A percentile compares a stretch with the other conserved stretches of the same genome.
Conservation (phyloP, 2,329 filamentous ascomycete genomes). For the Penicillium sp. region DNA sequence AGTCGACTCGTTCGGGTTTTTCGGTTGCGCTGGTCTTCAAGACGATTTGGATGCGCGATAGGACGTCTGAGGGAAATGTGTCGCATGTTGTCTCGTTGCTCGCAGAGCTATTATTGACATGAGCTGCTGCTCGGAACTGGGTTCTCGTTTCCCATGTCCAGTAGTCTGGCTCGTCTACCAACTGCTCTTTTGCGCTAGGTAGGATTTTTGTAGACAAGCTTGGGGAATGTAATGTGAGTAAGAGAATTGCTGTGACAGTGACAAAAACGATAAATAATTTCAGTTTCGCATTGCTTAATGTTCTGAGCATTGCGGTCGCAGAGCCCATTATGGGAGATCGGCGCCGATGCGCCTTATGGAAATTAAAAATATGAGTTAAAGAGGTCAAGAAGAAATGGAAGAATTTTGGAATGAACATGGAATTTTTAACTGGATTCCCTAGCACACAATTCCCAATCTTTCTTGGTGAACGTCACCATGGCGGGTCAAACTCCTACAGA, state of each 20-base stretch:
- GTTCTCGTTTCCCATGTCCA: constrained; percentile 28
- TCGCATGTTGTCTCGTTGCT: constrained; percentile 17
- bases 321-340: not conserved
- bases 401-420: not conserved
- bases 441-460: not conserved
- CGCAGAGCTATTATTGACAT: not conserved
- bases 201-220: not conserved
- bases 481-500: constrained; percentile 2
- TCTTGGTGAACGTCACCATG: constrained; percentile 6
- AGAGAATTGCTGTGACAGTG: not conserved
- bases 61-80: constrained; percentile 37
- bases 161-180: constrained; percentile 9
- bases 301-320: not conserved
- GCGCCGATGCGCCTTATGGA: not conserved
- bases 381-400: not conserved
- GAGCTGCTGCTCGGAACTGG: constrained; percentile 10
- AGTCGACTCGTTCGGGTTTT: constrained; percentile 41
- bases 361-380: not conserved
- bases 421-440: too few species aligned
- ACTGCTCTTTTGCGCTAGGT: not conserved
- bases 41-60: constrained; percentile 49
- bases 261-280: constrained; percentile 4
- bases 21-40: constrained; percentile 55
- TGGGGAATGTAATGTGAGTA: constrained; percentile 1
- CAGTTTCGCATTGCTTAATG: not conserved